These are phyloP conservation scores for Pythium monospermum DNA, from an alignment of 352 stramenopile species.

Conservation along the genomic window DNA sequence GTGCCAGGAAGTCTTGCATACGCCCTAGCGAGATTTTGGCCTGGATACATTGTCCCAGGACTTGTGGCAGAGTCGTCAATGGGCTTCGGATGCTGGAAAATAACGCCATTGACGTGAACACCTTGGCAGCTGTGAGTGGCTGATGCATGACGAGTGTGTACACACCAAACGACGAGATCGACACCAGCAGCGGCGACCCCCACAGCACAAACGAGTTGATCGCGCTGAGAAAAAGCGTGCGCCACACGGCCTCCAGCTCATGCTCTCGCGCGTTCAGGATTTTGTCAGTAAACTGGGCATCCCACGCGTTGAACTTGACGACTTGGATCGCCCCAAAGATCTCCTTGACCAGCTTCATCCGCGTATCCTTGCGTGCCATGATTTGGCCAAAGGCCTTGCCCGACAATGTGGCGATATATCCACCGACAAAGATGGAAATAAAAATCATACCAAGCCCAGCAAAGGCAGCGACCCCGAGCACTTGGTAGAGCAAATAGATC, in stretches of 20 bases:
- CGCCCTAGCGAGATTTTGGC: slow-evolving; percentile 32
- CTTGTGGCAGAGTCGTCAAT: slow-evolving; percentile 13
- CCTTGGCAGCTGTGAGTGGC: slow-evolving; percentile 37
- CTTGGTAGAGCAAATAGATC: slow-evolving; percentile 19
- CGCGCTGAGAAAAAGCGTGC: slow-evolving; percentile 48
- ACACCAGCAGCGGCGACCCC: slow-evolving; percentile 39
- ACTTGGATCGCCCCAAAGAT: slow-evolving; percentile 59
- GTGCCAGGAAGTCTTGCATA: slow-evolving; percentile 29
- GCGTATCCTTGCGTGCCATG: slow-evolving; percentile 25
- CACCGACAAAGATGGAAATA: slow-evolving; percentile 5
- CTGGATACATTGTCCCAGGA: slow-evolving; percentile 38
- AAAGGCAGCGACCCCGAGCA: slow-evolving; percentile 17
- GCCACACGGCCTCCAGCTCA: slow-evolving; percentile 56
- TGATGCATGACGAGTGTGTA: slow-evolving; percentile 37
- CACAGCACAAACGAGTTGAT: slow-evolving; percentile 60
- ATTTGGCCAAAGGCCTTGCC: slow-evolving; percentile 8
- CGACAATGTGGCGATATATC: slow-evolving; percentile 8
- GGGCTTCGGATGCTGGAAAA: slow-evolving; percentile 12
- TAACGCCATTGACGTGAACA: slow-evolving; percentile 22
- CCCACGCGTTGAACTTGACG: slow-evolving; percentile 90
- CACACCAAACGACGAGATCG: slow-evolving; percentile 38
- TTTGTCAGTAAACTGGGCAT: slow-evolving; percentile 77
- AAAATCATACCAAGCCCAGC: slow-evolving; percentile 20
- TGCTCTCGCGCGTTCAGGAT: slow-evolving; percentile 73
- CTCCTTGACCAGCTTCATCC: slow-evolving; percentile 35